Base-by-base conservation (phyloP, 495 filamentous ascomycete genomes). In the Venustampulla echinocandica region DNA sequence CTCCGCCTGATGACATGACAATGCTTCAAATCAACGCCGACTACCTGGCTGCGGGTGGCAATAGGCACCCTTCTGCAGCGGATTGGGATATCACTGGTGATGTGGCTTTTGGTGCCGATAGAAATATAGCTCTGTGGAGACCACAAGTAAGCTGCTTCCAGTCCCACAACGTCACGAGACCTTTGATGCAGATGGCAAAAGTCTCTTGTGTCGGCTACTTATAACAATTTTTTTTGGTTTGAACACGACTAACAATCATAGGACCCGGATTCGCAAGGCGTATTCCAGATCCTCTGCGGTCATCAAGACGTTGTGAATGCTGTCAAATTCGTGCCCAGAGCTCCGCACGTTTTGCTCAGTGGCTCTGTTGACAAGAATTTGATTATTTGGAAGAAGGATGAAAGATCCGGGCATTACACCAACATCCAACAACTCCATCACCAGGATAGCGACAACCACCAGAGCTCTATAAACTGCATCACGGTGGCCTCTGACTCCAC, bases 41-140 rank as follows among this genome's bases (percentile, higher is more conserved):
- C n/a, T 93, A 87, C 55, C 79, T 94, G 23, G 84, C 88, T 22
- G 81, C 81, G 46, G 92, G 92, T 45, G 90, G 86, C 28, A 97
- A 96, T 66, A 73, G 90, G 49, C 86, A 96, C 53, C 83, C 92
- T 20, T 80, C 80, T 13, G 86, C 85, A 10, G 88, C 92, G 11
- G 92, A 97, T 65, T 98, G 92, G 92, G 77, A 88, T 58, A 43
- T 15, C 6, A 58, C 69, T 5, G 66, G 78, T 27, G 80, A 90
- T 44, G 72, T 97, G 28, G 93, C 90, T 35, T 98, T 85, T 66
- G 92, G 92, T 28, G 84, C 89, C 21, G 87, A 88, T 65, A 77
- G 77, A 47, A 92, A 90, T 66, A 71, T 96, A 48, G 92, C 89
- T 23, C 58, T 96, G 42, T 97, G 92, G 92, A 69, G 82, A 56